These are phyloP conservation scores for Paracoccidioides lutzii DNA, from an alignment of 2,329 filamentous ascomycete species.

Conservation along the genomic window DNA sequence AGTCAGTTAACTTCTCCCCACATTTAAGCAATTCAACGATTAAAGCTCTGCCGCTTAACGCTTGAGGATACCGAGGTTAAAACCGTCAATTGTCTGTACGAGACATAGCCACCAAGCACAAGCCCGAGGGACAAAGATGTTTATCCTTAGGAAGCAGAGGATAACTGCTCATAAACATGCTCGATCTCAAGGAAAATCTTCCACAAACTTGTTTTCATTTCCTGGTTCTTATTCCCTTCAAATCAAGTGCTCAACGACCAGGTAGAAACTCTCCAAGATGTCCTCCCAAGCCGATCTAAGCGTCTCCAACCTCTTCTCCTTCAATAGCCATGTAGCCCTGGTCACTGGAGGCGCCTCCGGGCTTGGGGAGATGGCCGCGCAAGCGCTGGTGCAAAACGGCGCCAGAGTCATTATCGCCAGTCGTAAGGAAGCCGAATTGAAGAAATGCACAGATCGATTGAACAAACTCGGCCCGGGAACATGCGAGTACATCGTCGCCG, in stretches of 20 bases:
- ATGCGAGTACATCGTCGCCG: conserved; percentile 30
- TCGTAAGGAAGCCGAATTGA: conserved; percentile 30
- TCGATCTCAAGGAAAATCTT: no score
- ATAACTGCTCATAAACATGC: no score
- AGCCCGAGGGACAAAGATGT: no score
- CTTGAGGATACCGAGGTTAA: no score
- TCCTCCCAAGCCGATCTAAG: conserved; percentile 16
- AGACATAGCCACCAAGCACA: no score
- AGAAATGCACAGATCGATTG: conserved; percentile 22
- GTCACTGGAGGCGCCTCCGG: conserved; percentile 27
- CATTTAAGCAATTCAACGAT: no score
- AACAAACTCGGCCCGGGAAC: conserved; percentile 30
- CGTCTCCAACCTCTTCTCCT: conserved; percentile 23
- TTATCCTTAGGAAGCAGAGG: no score
- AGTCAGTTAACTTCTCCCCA: no score
- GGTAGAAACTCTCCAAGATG: not conserved
- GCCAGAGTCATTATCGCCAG: conserved; percentile 31
- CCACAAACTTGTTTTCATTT: no score
- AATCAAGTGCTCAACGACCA: not conserved
- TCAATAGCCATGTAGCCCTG: conserved; percentile 23
- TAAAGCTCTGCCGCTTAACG: no score
- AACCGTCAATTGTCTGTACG: no score
- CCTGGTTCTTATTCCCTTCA: not conserved
- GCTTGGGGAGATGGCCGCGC: conserved; percentile 33
- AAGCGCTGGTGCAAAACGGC: conserved; percentile 32